phyloP scores from a whole-genome alignment of 345 rosid genomes.

The Eutrema yunnanense region DNA sequence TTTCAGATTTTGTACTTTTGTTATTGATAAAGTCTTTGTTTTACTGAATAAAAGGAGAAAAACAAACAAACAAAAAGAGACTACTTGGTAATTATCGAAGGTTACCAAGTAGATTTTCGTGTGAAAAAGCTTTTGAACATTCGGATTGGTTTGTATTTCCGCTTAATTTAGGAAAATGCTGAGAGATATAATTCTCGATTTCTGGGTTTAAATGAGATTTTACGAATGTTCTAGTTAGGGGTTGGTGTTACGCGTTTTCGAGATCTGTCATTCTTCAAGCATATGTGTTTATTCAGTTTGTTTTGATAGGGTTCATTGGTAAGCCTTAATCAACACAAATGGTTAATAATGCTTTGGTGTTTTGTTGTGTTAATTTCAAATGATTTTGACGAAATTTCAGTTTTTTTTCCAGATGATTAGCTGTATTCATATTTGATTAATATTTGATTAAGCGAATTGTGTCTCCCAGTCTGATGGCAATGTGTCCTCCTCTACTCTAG shows the following conservation, averaged over 20 bases:
- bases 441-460: background rate
- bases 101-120: background rate
- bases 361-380: background rate
- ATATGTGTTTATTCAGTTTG: background rate
- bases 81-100: no score
- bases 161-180: background rate
- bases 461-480: no score
- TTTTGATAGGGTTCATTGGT: background rate
- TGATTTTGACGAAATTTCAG: background rate
- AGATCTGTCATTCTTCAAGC: background rate
- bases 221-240: background rate
- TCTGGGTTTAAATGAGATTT: conserved; percentile 3
- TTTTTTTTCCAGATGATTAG: background rate
- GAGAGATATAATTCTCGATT: background rate
- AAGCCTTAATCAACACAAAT: background rate
- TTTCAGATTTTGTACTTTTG: no score
- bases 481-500: no score
- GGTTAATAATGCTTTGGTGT: background rate
- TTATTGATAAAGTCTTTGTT: no score
- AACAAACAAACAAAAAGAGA: no score
- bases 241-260: background rate
- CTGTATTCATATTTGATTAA: background rate
- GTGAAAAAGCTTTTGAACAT: background rate
- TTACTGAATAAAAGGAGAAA: no score
- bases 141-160: background rate